A percentile compares a stretch with the other conserved stretches of the same genome.
Conservation (phyloP, 1,284 basidiomycete species). For the Cutaneotrichosporon mucoides region DNA sequence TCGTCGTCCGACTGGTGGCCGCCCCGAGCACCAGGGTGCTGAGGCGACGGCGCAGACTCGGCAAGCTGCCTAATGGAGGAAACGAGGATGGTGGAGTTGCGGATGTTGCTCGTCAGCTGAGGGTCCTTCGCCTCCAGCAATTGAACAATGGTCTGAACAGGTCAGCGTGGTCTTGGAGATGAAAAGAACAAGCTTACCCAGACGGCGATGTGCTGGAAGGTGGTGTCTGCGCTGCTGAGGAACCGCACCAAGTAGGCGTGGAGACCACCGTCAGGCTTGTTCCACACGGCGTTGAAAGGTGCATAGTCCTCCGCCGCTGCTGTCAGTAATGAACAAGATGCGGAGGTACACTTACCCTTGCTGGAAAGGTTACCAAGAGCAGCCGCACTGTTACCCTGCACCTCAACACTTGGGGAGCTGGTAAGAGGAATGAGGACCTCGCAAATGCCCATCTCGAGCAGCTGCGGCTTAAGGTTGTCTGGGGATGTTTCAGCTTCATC, state of each 20-base stretch:
- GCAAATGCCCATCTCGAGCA: constrained; percentile 97
- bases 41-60: constrained; percentile 67
- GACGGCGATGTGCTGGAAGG: constrained; percentile 99
- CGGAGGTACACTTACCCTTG: constrained; percentile 59
- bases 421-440: constrained; percentile 97
- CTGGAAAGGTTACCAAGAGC: constrained; percentile 96
- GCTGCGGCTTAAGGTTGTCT: constrained; percentile 92
- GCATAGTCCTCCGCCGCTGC: constrained; percentile 87
- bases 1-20: constrained; percentile 53
- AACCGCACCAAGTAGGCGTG: constrained; percentile 94
- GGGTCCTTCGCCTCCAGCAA: constrained; percentile 90
- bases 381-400: constrained; percentile 97
- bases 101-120: constrained; percentile 84
- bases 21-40: not conserved
- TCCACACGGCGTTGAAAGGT: constrained; percentile 97
- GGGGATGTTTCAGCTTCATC: constrained; percentile 1
- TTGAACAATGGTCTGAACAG: constrained; percentile 76
- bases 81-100: constrained; percentile 70
- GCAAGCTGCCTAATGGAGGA: constrained; percentile 80
- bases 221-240: constrained; percentile 90
- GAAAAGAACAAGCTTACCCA: constrained; percentile 56
- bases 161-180: not conserved
- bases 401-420: constrained; percentile 92
- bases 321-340: not conserved
- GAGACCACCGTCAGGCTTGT: constrained; percentile 94